Base-by-base conservation (phyloP, 2,329 filamentous ascomycete genomes). In the Aureobasidium leucospermi region DNA sequence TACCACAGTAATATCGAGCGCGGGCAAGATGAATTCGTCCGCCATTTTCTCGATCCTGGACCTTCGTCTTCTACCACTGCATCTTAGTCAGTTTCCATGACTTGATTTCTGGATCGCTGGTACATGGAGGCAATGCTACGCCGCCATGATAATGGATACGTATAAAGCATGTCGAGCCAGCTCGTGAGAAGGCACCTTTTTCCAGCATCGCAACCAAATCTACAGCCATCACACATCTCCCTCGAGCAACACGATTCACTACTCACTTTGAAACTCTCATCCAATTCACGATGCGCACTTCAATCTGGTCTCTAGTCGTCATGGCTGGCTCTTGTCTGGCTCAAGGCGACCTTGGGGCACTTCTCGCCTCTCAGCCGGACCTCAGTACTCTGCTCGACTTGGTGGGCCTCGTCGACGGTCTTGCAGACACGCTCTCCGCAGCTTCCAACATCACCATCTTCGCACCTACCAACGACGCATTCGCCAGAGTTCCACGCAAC, bases 391-490 rank as follows among this genome's bases (percentile, higher is more conserved):
- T 68, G 7, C 61, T 66, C 10, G 61, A 65, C 42, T 63, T 68
- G 9, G 65, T 67, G 32, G 23, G 63, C 19, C 60, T 67, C 19
- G 62, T 70, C 7, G 62, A 66, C 3, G 64, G 65, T 11, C 64
- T 73, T 6, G 67, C 71, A 4, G 67, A 72, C 19, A 68, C 64
- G 13, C 68, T 75, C 7, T 63, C 67, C 10, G 63, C 65, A 15
- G 65, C 69, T 1, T 67, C 63, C 36, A 73, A 74, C 61, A 70
- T 71, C 51, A 71, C 68, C 58, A 74, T 71, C 60, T 66, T 73
- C 19, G 72, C 73, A 0, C 72, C 72, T 3, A 71, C 69, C 13
- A 73, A 75, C 63, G 60, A 68, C 1, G 73, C 73, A 6, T 73
- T 75, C 45, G 61, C 61, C 23, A 65, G 64, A 1, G 68, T 74